These are phyloP conservation scores for Arthromyces matolae DNA, from an alignment of 768 basidiomycete genomes.

Conservation along the genomic window DNA sequence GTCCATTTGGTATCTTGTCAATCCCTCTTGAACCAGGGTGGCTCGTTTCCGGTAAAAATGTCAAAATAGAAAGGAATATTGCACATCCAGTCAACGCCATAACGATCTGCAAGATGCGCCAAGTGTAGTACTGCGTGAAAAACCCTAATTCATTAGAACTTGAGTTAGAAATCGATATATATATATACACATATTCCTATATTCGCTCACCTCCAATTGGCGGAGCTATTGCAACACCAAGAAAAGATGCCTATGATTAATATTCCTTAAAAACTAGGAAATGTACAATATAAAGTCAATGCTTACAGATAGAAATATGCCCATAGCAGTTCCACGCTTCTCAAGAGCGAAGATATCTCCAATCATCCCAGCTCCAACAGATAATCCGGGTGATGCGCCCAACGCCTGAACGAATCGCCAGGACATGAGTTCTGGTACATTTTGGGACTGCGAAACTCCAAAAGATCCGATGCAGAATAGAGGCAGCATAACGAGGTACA, in stretches of 20 bases:
- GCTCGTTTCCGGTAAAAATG: conserved; percentile 48
- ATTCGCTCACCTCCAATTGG: conserved; percentile 33
- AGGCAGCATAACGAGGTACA: conserved; percentile 52
- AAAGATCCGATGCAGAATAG: conserved; percentile 46
- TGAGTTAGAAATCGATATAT: not conserved
- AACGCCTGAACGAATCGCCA: conserved; percentile 56
- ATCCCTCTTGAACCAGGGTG: conserved; percentile 44
- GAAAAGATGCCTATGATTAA: conserved; percentile 8
- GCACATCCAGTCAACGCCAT: conserved; percentile 41
- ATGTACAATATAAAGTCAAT: not conserved
- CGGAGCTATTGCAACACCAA: conserved; percentile 22
- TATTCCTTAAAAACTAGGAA: not conserved
- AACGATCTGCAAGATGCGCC: too few species aligned
- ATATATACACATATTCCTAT: not conserved
- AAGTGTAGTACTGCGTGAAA: conserved; percentile 55
- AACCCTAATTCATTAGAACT: conserved; percentile 36
- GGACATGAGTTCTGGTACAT: conserved; percentile 39
- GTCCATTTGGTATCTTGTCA: conserved; percentile 27
- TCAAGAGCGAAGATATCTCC: conserved; percentile 32
- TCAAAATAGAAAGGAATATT: conserved; percentile 27
- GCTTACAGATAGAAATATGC: conserved; percentile 40
- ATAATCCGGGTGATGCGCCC: conserved; percentile 45
- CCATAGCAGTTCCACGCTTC: conserved; percentile 47
- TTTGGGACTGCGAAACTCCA: conserved; percentile 29
- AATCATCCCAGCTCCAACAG: conserved; percentile 41